Conservation (phyloP, 257 asterid genomes). For the Lithospermum erythrorhizon region DNA sequence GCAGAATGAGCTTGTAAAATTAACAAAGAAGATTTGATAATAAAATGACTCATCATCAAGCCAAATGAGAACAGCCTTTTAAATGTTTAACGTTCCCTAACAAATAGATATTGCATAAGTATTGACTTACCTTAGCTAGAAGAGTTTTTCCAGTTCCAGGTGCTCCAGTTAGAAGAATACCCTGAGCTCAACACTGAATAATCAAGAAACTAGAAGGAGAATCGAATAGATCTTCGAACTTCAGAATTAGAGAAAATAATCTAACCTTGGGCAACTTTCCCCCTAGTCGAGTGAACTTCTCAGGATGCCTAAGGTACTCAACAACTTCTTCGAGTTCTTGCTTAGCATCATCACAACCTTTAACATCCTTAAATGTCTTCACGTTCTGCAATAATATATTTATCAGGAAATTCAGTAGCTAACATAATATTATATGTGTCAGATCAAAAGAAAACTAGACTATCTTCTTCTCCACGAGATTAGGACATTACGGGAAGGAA, state of each 20-base stretch:
- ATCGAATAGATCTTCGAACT: background rate
- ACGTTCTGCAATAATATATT: constrained; percentile 54
- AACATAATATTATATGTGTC: background rate
- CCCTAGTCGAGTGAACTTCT: constrained; percentile 89
- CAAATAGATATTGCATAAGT: background rate
- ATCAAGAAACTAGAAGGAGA: background rate
- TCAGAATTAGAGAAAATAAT: constrained; percentile 6
- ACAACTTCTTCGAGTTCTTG: constrained; percentile 99
- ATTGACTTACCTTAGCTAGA: constrained; percentile 68
- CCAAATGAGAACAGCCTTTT: background rate
- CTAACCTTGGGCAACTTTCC: constrained; percentile 97
- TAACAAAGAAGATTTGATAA: too few relatives aligned
- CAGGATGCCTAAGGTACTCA: constrained; percentile 83
- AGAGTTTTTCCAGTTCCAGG: constrained; percentile 99
- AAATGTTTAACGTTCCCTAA: background rate
- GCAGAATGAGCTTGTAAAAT: background rate
- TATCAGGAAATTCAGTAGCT: background rate
- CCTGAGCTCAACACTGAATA: constrained; percentile 37
- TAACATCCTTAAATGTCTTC: constrained; percentile 95
- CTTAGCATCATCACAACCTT: constrained; percentile 99
- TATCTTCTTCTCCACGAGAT: background rate
- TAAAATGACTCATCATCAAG: too few relatives aligned
- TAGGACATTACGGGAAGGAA: too few relatives aligned
- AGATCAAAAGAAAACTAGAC: background rate
- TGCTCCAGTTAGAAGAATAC: constrained; percentile 94